Conservation (phyloP, 768 basidiomycete genomes). For the Pisolithus albus region DNA sequence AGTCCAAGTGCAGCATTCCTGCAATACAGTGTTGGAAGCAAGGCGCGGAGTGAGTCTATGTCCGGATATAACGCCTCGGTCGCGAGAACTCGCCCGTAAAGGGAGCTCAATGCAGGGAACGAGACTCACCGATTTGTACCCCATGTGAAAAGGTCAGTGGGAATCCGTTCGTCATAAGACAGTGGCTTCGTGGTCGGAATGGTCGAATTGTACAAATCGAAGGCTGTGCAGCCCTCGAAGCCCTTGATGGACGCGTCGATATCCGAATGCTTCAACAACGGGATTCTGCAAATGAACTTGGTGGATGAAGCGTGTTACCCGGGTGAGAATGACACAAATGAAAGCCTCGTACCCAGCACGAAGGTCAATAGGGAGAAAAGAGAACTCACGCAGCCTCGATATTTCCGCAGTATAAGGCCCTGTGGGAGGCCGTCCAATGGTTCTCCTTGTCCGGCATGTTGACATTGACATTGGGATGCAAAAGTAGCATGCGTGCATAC, state of each 20-base stretch:
- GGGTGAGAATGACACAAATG: not conserved
- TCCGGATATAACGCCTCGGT: no score
- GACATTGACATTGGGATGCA: conserved; percentile 68
- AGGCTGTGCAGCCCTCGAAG: conserved; percentile 82
- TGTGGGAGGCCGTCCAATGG: conserved; percentile 87
- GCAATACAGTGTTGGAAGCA: not conserved
- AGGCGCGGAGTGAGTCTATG: not conserved
- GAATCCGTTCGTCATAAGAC: conserved; percentile 23
- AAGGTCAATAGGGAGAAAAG: not conserved
- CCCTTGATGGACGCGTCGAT: conserved; percentile 72
- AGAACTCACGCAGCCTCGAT: conserved; percentile 55
- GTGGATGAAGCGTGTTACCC: not conserved
- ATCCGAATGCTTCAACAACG: conserved; percentile 70
- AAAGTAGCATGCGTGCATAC: conserved; percentile 70
- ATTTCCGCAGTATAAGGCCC: conserved; percentile 78
- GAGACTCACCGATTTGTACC: conserved; percentile 62
- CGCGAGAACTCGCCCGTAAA: no score
- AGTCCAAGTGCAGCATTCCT: conserved; percentile 88
- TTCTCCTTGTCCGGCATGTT: conserved; percentile 79
- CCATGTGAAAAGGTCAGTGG: conserved; percentile 76
- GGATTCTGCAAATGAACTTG: conserved; percentile 41
- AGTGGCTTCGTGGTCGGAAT: conserved; percentile 64
- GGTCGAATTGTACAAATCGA: conserved; percentile 91
- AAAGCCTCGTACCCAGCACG: not conserved
- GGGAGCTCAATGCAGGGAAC: conserved; percentile 4